Percentiles rank a stretch among this genome's conserved stretches.
Conservation (phyloP, 2,329 filamentous ascomycete species). For the Monosporascus cannonballus region DNA sequence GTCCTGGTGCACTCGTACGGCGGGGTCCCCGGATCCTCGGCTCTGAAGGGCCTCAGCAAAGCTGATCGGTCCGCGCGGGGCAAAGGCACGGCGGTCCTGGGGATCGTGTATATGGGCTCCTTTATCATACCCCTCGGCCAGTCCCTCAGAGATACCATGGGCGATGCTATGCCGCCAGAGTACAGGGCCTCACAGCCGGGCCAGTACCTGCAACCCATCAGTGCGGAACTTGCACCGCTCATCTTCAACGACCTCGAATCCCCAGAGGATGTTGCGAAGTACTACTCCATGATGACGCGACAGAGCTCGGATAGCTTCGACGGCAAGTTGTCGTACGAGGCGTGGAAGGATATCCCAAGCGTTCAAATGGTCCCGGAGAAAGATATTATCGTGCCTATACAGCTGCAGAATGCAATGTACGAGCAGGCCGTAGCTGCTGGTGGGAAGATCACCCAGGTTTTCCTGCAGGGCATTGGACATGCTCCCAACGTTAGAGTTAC, state of each 20-base stretch:
- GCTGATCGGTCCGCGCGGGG: slow-evolving; percentile 16
- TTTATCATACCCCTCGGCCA: slow-evolving; percentile 2
- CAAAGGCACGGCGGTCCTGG: slow-evolving; percentile 21
- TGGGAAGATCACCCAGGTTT: slow-evolving; percentile 5
- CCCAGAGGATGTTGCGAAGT: too few species aligned
- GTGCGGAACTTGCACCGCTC: too few species aligned
- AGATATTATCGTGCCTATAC: slow-evolving; percentile 8
- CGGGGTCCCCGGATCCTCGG: slow-evolving; percentile 23
- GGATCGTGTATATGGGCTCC: slow-evolving; percentile 22
- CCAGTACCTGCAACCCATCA: too few species aligned
- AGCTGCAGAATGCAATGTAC: slow-evolving; percentile 7
- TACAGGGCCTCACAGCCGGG: too few species aligned
- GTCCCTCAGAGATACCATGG: slow-evolving; percentile 1
- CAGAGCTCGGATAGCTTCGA: slow-evolving; percentile 12
- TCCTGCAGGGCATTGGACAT: slow-evolving; percentile 3
- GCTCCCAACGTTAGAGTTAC: neutral
- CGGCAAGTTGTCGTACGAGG: slow-evolving; percentile 9
- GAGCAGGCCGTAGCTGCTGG: slow-evolving; percentile 6
- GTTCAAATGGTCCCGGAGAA: slow-evolving; percentile 6
- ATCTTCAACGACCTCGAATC: too few species aligned
- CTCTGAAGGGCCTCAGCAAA: slow-evolving; percentile 22
- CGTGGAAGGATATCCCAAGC: slow-evolving; percentile 10
- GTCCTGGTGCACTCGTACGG: slow-evolving; percentile 29
- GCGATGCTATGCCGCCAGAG: too few species aligned
- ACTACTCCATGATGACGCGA: slow-evolving; percentile 1